These are phyloP conservation scores for California macrophylla DNA, from an alignment of 441 rosid genomes.

Conservation along the genomic window DNA sequence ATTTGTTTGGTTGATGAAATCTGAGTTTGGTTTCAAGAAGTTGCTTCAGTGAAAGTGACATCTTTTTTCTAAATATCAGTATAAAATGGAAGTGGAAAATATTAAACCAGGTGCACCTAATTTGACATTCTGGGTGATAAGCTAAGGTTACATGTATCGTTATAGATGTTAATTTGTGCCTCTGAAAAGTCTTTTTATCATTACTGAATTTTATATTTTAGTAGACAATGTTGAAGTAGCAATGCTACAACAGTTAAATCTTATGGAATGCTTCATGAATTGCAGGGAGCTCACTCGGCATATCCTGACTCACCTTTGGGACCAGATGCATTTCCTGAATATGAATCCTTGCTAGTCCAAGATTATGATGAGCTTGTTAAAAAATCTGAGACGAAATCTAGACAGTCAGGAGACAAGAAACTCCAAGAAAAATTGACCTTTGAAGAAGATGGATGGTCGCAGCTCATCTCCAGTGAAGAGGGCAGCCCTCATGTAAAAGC, in stretches of 20 bases:
- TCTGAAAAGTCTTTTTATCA: background rate
- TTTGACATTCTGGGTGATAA: background rate
- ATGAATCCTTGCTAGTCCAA: conserved; percentile 79
- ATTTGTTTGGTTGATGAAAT: background rate
- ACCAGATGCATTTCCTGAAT: conserved; percentile 81
- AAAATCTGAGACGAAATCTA: conserved; percentile 30
- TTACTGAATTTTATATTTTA: background rate
- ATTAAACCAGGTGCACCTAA: background rate
- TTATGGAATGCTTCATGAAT: conserved; percentile 14
- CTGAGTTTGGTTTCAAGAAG: background rate
- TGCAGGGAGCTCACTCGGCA: conserved; percentile 72
- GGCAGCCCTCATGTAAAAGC: conserved; percentile 34
- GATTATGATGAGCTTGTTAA: conserved; percentile 76
- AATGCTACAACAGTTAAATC: conserved; percentile 1
- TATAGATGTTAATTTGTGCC: background rate
- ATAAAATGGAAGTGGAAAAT: background rate
- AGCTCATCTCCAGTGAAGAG: conserved; percentile 40
- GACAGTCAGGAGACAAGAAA: conserved; percentile 22
- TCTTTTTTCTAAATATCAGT: background rate
- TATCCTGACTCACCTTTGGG: conserved; percentile 86
- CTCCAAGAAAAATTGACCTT: conserved; percentile 21
- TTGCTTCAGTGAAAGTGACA: background rate
- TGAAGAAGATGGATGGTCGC: conserved; percentile 57
- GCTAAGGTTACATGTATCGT: background rate
- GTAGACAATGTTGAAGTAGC: background rate